Conservation (phyloP, 2,329 filamentous ascomycete species). For the Elsinoe fawcettii region DNA sequence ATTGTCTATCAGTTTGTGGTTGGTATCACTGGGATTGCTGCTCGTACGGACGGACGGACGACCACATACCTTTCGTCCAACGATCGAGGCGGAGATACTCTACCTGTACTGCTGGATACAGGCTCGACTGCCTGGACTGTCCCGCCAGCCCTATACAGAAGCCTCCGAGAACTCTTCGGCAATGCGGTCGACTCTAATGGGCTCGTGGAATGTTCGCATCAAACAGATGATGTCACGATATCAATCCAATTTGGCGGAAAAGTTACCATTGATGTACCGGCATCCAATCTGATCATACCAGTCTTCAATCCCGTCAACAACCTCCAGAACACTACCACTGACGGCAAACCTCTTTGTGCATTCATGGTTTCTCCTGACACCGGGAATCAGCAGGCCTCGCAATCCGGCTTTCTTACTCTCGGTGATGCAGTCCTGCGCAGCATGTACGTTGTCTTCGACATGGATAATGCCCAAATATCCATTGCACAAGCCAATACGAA, state of each 20-base stretch:
- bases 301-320: conserved; percentile 24
- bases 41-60: conserved; percentile 19
- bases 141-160: conserved; percentile 21
- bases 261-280: conserved; percentile 25
- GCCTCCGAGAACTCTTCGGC: conserved; percentile 21
- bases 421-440: conserved; percentile 28
- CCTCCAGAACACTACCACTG: conserved; percentile 16
- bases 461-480: conserved; percentile 30
- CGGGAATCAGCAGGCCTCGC: conserved; percentile 1
- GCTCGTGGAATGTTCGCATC: conserved; percentile 23
- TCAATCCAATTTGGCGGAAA: conserved; percentile 25
- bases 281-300: conserved; percentile 26
- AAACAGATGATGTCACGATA: conserved; percentile 22
- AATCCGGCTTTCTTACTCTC: conserved; percentile 20
- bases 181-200: conserved; percentile 20
- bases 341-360: conserved; percentile 22
- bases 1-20: conserved; percentile 25
- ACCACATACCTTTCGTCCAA: conserved; percentile 22
- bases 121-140: conserved; percentile 27
- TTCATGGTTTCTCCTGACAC: conserved; percentile 24
- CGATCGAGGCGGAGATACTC: conserved; percentile 12
- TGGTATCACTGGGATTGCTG: conserved; percentile 24
- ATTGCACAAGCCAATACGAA: conserved; percentile 28
- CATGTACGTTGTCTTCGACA: conserved; percentile 32
- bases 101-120: conserved; percentile 28